Evolutionary conservation across 1,139 yeast genomes (phyloP), one percentile per base, ranked within the genome.

Genomic region (Saccharomyces uvarum): DNA sequence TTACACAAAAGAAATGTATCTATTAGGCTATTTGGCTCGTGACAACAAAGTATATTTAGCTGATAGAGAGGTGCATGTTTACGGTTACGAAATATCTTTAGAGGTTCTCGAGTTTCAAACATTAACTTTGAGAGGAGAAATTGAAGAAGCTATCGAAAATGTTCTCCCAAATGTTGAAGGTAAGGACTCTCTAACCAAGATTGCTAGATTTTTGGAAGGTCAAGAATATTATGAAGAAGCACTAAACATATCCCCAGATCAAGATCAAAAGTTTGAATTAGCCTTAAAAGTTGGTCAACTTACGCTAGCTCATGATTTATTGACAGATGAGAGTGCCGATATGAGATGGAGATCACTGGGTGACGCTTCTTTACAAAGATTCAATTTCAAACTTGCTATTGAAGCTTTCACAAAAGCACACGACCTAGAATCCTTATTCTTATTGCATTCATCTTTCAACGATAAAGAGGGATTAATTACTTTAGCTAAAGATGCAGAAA

Each of bases 81-180:
- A 87, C 49, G 83, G 96, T 24, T 91, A 93, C 78, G 84, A 79
- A 65, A 78, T 95, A 54, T 88, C 96, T 46, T 75, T 93, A 50
- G 82, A 90, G 27, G 95, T 95, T 8, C 79, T 93, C 61, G 98
- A 91, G 74, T 90, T 90, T 72, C 98, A 93, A 76, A 93, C 99
- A 1, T 82, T 91, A 59, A 96, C 93, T 5, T 78, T 93, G 75
- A 84, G 99, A 71, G 98, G 97, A 52, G 98, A 95, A 66, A 75
- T 91, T 66, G 88, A 86, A 52, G 81, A 83, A 54, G 86, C 93
- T 14, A 75, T 79, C 57, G 83, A 81, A 47, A 78, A 78, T 58
- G 78, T 90, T 57, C 77, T 90, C 50, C 83, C 81, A 50, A 83
- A 80, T 55, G 80, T 82, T 61, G 78, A 79, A 49, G 69, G 85